Evolutionary conservation across 176 grass and related monocot genomes (phyloP).

Genomic region (Thalia dealbata): DNA sequence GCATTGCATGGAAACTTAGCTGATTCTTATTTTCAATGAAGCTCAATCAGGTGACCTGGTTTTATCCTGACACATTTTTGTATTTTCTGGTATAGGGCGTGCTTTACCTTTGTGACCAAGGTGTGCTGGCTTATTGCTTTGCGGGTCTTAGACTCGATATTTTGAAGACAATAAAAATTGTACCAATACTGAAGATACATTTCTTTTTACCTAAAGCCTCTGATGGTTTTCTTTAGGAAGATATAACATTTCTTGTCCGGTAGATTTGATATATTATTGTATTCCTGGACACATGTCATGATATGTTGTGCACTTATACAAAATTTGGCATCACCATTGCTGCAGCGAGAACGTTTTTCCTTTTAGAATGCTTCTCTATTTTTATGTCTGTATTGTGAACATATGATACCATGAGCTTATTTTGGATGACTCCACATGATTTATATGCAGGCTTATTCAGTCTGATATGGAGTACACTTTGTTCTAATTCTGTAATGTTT

Average conservation of each 20-base stretch:
- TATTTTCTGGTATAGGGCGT: conserved; percentile 15
- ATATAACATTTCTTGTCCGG: background rate
- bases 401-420: no score
- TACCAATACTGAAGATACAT: background rate
- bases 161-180: conserved; percentile 17
- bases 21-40: background rate
- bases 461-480: no score
- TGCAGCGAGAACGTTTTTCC: background rate
- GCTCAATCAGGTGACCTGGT: no score
- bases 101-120: conserved; percentile 25
- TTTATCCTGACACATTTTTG: background rate
- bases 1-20: background rate
- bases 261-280: background rate
- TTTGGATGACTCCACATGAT: no score
- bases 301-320: background rate
- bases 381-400: no score
- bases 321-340: no score
- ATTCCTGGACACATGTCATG: background rate
- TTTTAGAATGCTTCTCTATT: no score
- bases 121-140: conserved; percentile 1
- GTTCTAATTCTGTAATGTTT: background rate
- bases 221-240: background rate
- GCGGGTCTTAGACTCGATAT: background rate
- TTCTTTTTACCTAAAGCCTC: background rate
- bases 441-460: background rate